A percentile compares a stretch with the other conserved stretches of the same genome.
Conservation (phyloP, 495 filamentous ascomycete species). For the Podospora pseudopauciseta region DNA sequence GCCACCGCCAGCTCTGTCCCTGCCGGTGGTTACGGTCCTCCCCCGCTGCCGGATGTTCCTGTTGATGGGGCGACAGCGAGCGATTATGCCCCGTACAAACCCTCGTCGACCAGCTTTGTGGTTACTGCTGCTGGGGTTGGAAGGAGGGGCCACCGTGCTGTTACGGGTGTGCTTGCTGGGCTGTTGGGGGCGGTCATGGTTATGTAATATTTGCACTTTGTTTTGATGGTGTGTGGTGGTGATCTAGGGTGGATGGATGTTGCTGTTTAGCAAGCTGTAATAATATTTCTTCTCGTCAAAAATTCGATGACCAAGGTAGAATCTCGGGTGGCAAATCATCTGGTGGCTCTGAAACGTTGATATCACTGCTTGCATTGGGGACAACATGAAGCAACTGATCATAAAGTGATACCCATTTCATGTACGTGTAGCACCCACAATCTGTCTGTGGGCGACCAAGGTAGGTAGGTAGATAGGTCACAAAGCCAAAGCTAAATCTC, state of each 20-base stretch:
- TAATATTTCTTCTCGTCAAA: no score
- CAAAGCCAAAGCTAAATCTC: neutral
- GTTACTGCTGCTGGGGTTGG: neutral
- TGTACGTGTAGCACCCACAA: neutral
- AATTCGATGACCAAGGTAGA: no score
- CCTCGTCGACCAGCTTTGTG: neutral
- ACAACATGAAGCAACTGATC: neutral
- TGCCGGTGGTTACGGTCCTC: neutral
- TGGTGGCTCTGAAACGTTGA: no score
- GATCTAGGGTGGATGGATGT: no score
- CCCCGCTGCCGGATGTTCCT: neutral
- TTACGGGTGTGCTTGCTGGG: neutral
- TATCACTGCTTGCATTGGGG: no score
- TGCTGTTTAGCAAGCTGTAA: no score
- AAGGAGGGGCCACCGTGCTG: neutral
- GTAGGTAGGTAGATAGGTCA: neutral
- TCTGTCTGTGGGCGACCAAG: neutral
- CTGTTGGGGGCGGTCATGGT: neutral
- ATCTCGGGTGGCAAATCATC: no score
- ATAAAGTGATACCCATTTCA: neutral
- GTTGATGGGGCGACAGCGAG: neutral
- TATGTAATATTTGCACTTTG: neutral
- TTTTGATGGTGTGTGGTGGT: neutral
- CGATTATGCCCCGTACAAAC: neutral
- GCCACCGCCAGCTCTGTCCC: neutral